Evolutionary conservation across 768 basidiomycete species (phyloP), one percentile per base, ranked within the genome.

Genomic region (Naganishia antarctica): DNA sequence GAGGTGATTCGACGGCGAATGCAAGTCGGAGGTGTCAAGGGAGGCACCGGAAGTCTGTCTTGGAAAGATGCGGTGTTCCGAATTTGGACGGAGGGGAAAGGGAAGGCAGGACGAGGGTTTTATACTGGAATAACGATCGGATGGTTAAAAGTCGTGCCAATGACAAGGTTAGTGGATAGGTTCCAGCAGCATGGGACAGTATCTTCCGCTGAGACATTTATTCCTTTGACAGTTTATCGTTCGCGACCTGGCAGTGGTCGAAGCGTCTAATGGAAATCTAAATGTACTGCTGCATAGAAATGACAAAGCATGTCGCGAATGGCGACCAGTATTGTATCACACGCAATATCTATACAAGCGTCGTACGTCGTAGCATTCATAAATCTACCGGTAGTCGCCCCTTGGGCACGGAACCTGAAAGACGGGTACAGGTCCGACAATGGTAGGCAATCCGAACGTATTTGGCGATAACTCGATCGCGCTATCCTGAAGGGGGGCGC

Each of bases 141-240:
- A 1, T 96, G 90, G 78, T 70, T 97, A 61, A 97, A 98, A 81
- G 85, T 94, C 44, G 84, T 96, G 64, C 94, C 94, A 13, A 94
- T 97, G 92, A 94, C 87, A 3, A 74, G 73, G 78, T 79, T 60
- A 70, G 77, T 71, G 5, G 25, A 44, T 41, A 9, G 18, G 4
- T 18, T 4, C 44, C 8, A 16, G 8, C 28, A 21, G 31, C 47
- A 6, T 12, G 40, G 18, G 9, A 13, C 34, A 40, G 7, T 44
- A 18, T 11, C 25, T 16, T 23, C 21, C 21, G 60, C 53, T 28
- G 15, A 21, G 23, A n/a, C 16, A 21, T 29, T 26, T 29, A 47
- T 40, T 9, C 43, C 65, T 43, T 25, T 50, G 6, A 18, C 25
- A 90, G 91, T 64, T 87, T 94, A 62, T 89, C 88, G 76, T 94